Evolutionary conservation across 2,329 filamentous ascomycete genomes (phyloP), one percentile per base, ranked within the genome.

Genomic region (Claviceps lovelessii): DNA sequence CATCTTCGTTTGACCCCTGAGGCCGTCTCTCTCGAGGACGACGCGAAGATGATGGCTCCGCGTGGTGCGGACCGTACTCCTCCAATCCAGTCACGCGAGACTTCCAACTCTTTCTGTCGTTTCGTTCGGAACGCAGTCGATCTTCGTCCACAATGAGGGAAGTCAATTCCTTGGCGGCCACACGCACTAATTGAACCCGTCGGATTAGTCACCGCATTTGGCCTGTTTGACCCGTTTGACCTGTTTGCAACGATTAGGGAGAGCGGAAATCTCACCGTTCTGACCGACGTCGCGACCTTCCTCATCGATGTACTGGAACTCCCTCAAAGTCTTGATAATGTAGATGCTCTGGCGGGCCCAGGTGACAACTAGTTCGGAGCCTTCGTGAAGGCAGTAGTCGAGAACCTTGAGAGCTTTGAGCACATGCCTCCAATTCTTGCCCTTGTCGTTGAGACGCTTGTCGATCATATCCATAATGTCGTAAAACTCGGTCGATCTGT

Each of bases 401-500:
- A 97, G 79, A 53, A 98, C 93, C 70, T 98, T 98, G 62, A 98
- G 77, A 46, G 93, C 94, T 73, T 98, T 98, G 57, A 98, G 76
- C 13, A 98, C 93, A 69, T 98, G 93, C 64, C 93, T 85, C 93
- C 93, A 98, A 70, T 98, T 98, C 78, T 97, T 98, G 67, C 93
- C 93, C 72, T 98, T 97, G 72, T 98, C 93, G 65, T 98, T 98
- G 65, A 98, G 76, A 62, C 93, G 86, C 76, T 97, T 97, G 73
- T 98, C 93, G 61, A 98, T 78, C 89, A 98, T 98, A 70, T 98
- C 93, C 85, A 98, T 95, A 65, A 98, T 96, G 69, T 98, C 91
- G 75, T 95, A 95, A 74, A 98, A 98, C 70, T 97, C 93, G 71
- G 86, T 91, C 41, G 90, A 90, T 67, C 91, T 95, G 60, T 29